A percentile compares a stretch with the other conserved stretches of the same genome.
phyloP scores from a whole-genome alignment of 106 monocot genomes.

The Triglochin maritima region DNA sequence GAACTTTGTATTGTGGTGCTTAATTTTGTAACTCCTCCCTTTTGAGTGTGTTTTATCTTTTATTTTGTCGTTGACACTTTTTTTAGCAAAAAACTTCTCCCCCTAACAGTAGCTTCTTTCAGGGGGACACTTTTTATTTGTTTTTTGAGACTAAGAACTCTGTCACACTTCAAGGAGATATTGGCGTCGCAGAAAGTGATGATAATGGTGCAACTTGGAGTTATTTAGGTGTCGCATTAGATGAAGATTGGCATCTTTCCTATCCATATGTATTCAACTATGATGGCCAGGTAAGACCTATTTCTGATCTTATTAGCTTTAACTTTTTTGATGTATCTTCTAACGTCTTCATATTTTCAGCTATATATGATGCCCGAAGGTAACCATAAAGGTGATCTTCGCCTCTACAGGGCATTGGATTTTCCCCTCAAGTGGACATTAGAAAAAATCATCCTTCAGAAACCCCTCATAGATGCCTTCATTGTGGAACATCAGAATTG shows the following conservation, averaged over 20 bases:
- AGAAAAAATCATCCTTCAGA: constrained; percentile 66
- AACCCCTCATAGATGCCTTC: constrained; percentile 74
- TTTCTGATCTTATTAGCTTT: neutral
- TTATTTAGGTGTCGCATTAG: constrained; percentile 68
- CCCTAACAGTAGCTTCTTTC: constrained; percentile 6
- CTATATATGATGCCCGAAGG: constrained; percentile 90
- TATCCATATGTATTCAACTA: constrained; percentile 82
- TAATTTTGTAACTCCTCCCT: too few species aligned
- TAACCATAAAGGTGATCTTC: constrained; percentile 72
- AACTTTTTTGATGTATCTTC: constrained; percentile 2
- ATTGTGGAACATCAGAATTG: constrained; percentile 35
- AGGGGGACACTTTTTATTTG: constrained; percentile 64
- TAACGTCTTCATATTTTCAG: constrained; percentile 13
- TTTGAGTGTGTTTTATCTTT: too few species aligned
- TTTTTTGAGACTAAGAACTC: constrained; percentile 88
- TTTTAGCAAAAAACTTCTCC: neutral
- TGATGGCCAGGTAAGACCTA: constrained; percentile 40
- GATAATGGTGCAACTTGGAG: constrained; percentile 77
- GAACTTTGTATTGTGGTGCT: too few species aligned
- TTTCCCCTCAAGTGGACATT: constrained; percentile 75
- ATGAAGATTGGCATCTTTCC: constrained; percentile 92
- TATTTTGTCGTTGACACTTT: too few species aligned
- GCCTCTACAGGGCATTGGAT: constrained; percentile 56
- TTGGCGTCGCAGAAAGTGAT: constrained; percentile 73
- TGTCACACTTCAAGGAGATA: constrained; percentile 71